phyloP scores from a whole-genome alignment of 1,139 yeast species.

The Candida smagusa region DNA sequence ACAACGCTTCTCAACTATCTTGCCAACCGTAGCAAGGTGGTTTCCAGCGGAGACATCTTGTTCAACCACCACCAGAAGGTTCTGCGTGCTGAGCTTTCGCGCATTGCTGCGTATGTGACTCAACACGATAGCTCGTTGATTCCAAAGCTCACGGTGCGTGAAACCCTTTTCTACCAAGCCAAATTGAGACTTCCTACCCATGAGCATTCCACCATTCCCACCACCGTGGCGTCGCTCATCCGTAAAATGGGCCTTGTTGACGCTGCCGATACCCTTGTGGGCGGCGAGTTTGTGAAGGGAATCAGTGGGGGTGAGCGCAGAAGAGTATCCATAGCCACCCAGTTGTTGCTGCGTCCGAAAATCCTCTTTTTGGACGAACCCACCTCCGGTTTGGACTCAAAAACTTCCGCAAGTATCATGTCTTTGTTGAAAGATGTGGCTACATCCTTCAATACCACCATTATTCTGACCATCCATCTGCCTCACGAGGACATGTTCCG shows the following conservation, averaged over 20 bases:
- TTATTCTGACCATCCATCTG: constrained; percentile 80
- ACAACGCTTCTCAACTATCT: constrained; percentile 67
- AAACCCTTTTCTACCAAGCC: constrained; percentile 73
- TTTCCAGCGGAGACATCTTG: constrained; percentile 29
- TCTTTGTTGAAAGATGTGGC: constrained; percentile 58
- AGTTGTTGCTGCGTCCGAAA: constrained; percentile 67
- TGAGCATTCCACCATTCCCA: constrained; percentile 29
- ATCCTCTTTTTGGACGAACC: constrained; percentile 80
- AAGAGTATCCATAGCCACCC: constrained; percentile 79
- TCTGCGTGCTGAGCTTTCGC: constrained; percentile 37
- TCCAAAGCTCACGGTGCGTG: constrained; percentile 70
- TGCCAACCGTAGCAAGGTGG: constrained; percentile 58
- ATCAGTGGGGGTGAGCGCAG: constrained; percentile 86
- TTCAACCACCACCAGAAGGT: constrained; percentile 34
- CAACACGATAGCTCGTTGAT: constrained; percentile 76
- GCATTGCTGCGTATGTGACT: constrained; percentile 66
- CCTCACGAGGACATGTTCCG: constrained; percentile 67
- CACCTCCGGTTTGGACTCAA: constrained; percentile 82
- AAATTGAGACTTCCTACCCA: constrained; percentile 51
- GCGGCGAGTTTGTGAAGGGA: constrained; percentile 70
- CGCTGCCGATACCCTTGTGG: constrained; percentile 75
- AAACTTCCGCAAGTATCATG: constrained; percentile 71
- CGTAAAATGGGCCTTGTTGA: constrained; percentile 68
- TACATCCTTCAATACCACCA: constrained; percentile 56
- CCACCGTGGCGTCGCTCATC: constrained; percentile 51